Percentiles rank a stretch among this genome's conserved stretches.
phyloP scores from a whole-genome alignment of 495 filamentous ascomycete genomes.

The Talaromyces liani region DNA sequence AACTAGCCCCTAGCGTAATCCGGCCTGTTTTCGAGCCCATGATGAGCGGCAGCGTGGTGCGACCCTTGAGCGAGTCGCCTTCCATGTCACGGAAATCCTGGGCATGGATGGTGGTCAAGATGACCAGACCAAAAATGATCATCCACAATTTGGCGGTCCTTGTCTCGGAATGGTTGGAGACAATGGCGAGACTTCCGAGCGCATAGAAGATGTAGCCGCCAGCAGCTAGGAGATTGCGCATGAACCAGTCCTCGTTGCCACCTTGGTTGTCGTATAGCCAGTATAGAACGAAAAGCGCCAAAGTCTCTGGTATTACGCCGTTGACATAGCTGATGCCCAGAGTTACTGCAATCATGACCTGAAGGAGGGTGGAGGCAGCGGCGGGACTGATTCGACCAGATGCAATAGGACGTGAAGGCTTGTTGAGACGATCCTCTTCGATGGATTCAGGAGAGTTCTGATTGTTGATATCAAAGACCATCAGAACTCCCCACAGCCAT shows the following conservation, averaged over 20 bases:
- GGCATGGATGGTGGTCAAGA: constrained; percentile 26
- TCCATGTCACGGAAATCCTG: constrained; percentile 18
- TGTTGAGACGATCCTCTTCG: constrained; percentile 17
- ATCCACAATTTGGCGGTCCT: constrained; percentile 9
- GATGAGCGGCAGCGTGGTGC: constrained; percentile 33
- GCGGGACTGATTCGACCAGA: constrained; percentile 10
- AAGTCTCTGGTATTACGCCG: constrained; percentile 4
- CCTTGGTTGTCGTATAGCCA: constrained; percentile 12
- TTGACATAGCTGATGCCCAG: constrained; percentile 4
- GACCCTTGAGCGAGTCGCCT: constrained; percentile 22
- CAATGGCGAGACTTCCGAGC: background rate
- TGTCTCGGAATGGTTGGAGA: background rate
- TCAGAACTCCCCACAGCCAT: constrained; percentile 5
- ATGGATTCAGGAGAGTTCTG: constrained; percentile 12
- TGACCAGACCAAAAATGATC: constrained; percentile 25
- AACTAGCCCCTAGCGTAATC: constrained; percentile 25
- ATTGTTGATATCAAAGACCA: constrained; percentile 18
- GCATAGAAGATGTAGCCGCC: constrained; percentile 11
- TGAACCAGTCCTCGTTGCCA: constrained; percentile 10
- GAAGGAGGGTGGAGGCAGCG: constrained; percentile 10
- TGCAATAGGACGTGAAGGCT: constrained; percentile 15
- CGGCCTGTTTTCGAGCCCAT: constrained; percentile 37
- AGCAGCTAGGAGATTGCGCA: constrained; percentile 13
- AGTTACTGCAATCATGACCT: constrained; percentile 10
- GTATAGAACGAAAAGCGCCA: constrained; percentile 10